These are phyloP conservation scores for Fusarium pilosicola DNA, from an alignment of 2,329 filamentous ascomycete genomes.

Conservation along the genomic window DNA sequence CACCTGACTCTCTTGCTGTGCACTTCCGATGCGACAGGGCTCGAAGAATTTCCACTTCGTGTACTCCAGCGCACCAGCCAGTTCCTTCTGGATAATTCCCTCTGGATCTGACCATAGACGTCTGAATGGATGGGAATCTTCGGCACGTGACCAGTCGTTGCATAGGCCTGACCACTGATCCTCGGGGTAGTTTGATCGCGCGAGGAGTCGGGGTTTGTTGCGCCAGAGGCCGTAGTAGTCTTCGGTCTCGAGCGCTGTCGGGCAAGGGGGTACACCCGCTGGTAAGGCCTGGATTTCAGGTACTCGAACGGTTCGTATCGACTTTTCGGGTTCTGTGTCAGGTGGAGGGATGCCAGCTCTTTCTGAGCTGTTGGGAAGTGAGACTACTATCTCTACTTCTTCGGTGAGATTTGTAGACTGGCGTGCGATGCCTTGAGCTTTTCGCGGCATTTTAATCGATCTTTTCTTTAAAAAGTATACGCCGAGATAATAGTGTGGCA, in stretches of 20 bases:
- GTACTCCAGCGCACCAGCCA: neutral
- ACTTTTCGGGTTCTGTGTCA: fast-evolving
- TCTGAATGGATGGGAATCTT: neutral
- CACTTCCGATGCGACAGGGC: neutral
- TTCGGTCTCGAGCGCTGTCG: neutral
- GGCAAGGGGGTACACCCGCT: neutral
- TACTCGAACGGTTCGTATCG: neutral
- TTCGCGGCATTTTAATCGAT: fast-evolving
- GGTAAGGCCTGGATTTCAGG: neutral
- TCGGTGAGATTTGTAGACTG: neutral
- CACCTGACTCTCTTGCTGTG: neutral
- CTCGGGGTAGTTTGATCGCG: neutral
- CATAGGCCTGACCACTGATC: neutral
- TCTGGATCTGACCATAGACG: neutral
- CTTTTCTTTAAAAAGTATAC: fast-evolving
- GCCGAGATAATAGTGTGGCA: neutral
- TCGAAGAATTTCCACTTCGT: neutral
- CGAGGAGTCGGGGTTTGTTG: neutral
- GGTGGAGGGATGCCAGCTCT: neutral
- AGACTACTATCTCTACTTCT: neutral
- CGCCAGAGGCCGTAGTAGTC: neutral
- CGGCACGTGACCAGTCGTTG: neutral
- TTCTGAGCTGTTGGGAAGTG: no score
- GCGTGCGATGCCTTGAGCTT: fast-evolving
- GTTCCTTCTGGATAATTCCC: neutral